phyloP scores from a whole-genome alignment of 768 basidiomycete genomes.

The Russula griseocarnosa region DNA sequence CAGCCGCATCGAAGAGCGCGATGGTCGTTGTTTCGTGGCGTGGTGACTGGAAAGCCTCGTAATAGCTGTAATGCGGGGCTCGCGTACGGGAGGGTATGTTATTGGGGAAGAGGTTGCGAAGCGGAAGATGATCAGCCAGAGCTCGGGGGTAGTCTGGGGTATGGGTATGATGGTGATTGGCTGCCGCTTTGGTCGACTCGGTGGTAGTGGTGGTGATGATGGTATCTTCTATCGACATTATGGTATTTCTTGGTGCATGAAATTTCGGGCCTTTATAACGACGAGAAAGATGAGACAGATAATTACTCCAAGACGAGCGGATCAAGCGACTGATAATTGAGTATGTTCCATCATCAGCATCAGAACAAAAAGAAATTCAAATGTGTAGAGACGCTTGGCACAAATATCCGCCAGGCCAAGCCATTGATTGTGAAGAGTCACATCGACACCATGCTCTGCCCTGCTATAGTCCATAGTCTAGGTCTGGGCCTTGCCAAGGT shows the following conservation, averaged over 20 bases:
- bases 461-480: too few species aligned
- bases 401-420: too few species aligned
- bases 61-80: too few species aligned
- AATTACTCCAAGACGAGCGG: too few species aligned
- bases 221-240: conserved; percentile 8
- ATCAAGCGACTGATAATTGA: too few species aligned
- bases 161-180: not conserved
- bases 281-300: not conserved
- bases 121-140: conserved; percentile 27
- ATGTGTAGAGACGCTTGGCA: not conserved
- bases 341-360: too few species aligned
- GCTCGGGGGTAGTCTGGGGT: conserved; percentile 21
- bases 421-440: not conserved
- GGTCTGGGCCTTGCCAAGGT: conserved; percentile 48
- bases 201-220: not conserved
- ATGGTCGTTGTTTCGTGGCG: not conserved
- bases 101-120: conserved; percentile 19
- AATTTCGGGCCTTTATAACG: conserved; percentile 2
- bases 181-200: not conserved
- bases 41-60: conserved; percentile 19
- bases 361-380: not conserved
- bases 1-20: conserved; percentile 1
- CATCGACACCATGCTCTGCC: not conserved
- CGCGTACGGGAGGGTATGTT: not conserved
- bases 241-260: not conserved